These are phyloP conservation scores for Melocanna baccifera DNA, from an alignment of 176 grass and related monocot genomes.

Conservation along the genomic window DNA sequence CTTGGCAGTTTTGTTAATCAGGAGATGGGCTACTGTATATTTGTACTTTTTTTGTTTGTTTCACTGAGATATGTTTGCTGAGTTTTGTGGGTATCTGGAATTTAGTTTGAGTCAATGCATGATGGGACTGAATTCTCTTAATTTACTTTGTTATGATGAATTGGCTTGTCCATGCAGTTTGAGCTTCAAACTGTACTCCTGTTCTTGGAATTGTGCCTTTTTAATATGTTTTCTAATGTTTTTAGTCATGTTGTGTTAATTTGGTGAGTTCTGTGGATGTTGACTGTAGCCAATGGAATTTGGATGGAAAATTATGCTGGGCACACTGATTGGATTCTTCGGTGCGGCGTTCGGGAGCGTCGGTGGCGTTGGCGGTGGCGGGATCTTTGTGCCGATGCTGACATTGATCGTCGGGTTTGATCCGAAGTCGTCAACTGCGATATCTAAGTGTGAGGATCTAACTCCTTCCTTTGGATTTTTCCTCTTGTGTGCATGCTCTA, in stretches of 20 bases:
- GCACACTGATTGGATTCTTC: slow-evolving; percentile 61
- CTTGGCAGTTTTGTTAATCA: neutral
- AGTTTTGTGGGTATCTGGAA: neutral
- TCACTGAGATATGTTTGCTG: neutral
- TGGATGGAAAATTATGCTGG: slow-evolving; percentile 65
- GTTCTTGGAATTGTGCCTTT: neutral
- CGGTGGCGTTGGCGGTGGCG: slow-evolving; percentile 67
- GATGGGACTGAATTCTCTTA: neutral
- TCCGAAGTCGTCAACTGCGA: slow-evolving; percentile 69
- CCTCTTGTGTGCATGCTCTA: slow-evolving; percentile 13
- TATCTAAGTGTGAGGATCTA: slow-evolving; percentile 68
- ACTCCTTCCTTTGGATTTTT: neutral
- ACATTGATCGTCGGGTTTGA: slow-evolving; percentile 81
- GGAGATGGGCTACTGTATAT: neutral
- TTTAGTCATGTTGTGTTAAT: neutral
- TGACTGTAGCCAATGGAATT: slow-evolving; percentile 50
- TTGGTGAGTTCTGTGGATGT: neutral
- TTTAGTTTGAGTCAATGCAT: neutral
- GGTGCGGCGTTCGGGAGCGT: slow-evolving; percentile 75
- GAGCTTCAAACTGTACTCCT: neutral
- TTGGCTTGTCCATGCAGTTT: neutral
- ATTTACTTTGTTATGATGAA: neutral
- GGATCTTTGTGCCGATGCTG: slow-evolving; percentile 81
- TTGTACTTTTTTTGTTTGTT: neutral
- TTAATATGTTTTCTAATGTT: neutral